phyloP scores from a whole-genome alignment of 495 filamentous ascomycete genomes.

The Penicillium arizonense region DNA sequence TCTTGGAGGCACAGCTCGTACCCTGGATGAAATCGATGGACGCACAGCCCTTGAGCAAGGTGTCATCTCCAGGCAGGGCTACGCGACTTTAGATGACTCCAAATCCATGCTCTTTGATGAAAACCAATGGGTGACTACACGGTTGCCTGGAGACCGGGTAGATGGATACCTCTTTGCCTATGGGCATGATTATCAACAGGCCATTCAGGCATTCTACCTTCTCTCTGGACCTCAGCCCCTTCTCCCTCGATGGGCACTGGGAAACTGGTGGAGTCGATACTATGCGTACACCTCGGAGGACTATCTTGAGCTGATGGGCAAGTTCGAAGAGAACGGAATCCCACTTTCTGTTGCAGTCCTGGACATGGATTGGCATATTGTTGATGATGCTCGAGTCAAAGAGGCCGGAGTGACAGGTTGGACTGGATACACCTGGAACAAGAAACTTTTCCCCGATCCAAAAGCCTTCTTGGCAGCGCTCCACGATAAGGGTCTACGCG shows the following conservation, averaged over 20 bases:
- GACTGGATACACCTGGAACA: conserved; percentile 64
- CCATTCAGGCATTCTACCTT: conserved; percentile 54
- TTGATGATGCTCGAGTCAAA: conserved; percentile 36
- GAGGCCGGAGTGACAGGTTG: conserved; percentile 41
- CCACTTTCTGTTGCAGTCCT: conserved; percentile 55
- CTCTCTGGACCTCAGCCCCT: conserved; percentile 55
- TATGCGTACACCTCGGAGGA: conserved; percentile 50
- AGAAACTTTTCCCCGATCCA: conserved; percentile 52
- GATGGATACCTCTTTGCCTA: conserved; percentile 61
- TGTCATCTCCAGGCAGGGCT: conserved; percentile 45
- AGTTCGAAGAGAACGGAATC: conserved; percentile 44
- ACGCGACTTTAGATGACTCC: conserved; percentile 51
- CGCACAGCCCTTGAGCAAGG: conserved; percentile 46
- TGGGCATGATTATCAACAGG: conserved; percentile 50
- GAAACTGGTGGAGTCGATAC: conserved; percentile 65
- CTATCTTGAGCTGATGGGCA: conserved; percentile 52
- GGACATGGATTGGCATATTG: conserved; percentile 64
- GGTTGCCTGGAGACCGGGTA: conserved; percentile 36
- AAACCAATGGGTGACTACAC: conserved; percentile 44
- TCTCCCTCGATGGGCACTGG: conserved; percentile 55
- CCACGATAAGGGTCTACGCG: conserved; percentile 41
- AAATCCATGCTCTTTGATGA: conserved; percentile 56
- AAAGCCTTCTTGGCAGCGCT: conserved; percentile 40
- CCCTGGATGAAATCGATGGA: conserved; percentile 53
- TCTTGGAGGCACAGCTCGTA: conserved; percentile 53